Evolutionary conservation across 179 eudicot species (phyloP), one percentile per base, ranked within the genome.

Genomic region (Beta lomatogona): DNA sequence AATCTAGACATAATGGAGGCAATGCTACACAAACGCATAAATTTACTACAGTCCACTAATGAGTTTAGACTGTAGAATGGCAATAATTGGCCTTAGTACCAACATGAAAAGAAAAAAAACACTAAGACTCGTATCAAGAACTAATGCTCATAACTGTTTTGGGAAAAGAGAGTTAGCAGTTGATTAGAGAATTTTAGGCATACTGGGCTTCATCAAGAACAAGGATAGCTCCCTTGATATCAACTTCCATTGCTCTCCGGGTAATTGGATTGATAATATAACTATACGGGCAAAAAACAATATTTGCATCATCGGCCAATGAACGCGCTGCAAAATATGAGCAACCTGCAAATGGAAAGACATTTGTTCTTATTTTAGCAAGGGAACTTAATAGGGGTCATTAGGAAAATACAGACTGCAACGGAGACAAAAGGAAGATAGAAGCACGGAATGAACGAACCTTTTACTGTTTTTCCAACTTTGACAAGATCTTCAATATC

Each of bases 141-240:
- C 8, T 81, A 48, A 73, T 81, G 71, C 71, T 69, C 65, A 60
- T 57, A 48, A 54, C 13, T 74, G 28, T n/a, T 25, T 7, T 54
- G n/a, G 14, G 15, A 4, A 44, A 64, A 64, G 15, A 25, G 44
- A 21, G 0, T 16, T 16, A 72, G 48, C 45, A 81, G 59, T 44
- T 55, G 53, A 80, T 28, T 54, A 70, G 22, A 80, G 85, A 77
- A 19, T 9, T 58, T 15, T 78, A 77, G 76, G 78, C 98, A 81
- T 93, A 96, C 99, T 96, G 99, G 45, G 99, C 99, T 89, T 96
- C 99, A 82, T 96, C 99, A 77, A 96, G 93, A 88, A 96, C 90
- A 46, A 96, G 82, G 76, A 94, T 84, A 65, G 97, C 91, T 65
- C 94, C 93, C 74, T 78, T 82, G 76, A 96, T 89, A 82, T 94